A percentile compares a stretch with the other conserved stretches of the same genome.
These are phyloP conservation scores for Fraxinus latifolia DNA, from an alignment of 305 asterid genomes.

Conservation along the genomic window DNA sequence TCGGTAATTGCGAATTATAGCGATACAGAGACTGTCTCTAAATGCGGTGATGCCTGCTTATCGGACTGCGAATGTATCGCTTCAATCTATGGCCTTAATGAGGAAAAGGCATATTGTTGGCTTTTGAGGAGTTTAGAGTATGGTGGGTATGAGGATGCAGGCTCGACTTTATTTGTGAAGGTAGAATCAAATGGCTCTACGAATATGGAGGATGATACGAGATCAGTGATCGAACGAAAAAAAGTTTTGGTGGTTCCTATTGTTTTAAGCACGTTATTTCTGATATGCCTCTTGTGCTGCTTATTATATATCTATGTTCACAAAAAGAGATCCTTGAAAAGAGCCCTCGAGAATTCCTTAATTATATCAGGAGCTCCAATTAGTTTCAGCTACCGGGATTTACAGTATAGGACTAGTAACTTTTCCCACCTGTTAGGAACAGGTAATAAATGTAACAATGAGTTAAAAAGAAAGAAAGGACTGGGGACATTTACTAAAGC, in stretches of 20 bases:
- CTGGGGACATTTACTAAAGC: not conserved
- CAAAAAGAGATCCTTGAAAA: slow-evolving; percentile 46
- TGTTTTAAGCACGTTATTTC: slow-evolving; percentile 56
- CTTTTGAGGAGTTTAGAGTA: slow-evolving; percentile 57
- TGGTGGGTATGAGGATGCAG: slow-evolving; percentile 77
- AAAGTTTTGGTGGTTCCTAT: slow-evolving; percentile 72
- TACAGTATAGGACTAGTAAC: slow-evolving; percentile 54
- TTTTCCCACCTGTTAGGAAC: slow-evolving; percentile 70
- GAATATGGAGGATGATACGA: slow-evolving; percentile 8
- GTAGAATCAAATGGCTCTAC: slow-evolving; percentile 46
- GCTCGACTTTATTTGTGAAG: slow-evolving; percentile 73
- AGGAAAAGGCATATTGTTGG: slow-evolving; percentile 85
- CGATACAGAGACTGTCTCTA: slow-evolving; percentile 51
- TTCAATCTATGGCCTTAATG: slow-evolving; percentile 71
- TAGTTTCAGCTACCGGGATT: slow-evolving; percentile 63
- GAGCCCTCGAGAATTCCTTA: slow-evolving; percentile 58
- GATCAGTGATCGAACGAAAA: slow-evolving; percentile 27
- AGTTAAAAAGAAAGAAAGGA: not conserved
- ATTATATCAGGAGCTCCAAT: slow-evolving; percentile 69
- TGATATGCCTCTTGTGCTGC: slow-evolving; percentile 56
- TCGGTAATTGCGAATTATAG: slow-evolving; percentile 75
- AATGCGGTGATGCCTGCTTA: slow-evolving; percentile 78
- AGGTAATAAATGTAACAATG: slow-evolving; percentile 37
- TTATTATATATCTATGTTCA: slow-evolving; percentile 48
- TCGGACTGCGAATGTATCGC: slow-evolving; percentile 73